These are phyloP conservation scores for Schizothecium vesticola DNA, from an alignment of 495 filamentous ascomycete genomes.

Conservation along the genomic window DNA sequence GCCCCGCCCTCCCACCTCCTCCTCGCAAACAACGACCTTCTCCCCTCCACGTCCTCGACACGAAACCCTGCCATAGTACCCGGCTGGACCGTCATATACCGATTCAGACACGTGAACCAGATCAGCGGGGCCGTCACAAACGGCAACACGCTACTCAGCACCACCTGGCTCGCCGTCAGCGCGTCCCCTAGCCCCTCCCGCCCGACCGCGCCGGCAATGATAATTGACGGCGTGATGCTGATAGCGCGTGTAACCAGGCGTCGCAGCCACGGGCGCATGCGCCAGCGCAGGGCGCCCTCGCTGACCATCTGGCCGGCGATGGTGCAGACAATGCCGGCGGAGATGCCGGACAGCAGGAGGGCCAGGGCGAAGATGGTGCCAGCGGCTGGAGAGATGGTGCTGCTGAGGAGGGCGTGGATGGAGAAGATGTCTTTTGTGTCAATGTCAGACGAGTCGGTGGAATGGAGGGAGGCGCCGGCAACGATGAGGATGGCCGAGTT, in stretches of 20 bases:
- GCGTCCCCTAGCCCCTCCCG: constrained; percentile 59
- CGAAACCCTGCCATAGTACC: constrained; percentile 28
- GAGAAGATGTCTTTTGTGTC: constrained; percentile 68
- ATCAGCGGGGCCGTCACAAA: constrained; percentile 79
- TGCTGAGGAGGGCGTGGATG: constrained; percentile 71
- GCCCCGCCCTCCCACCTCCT: constrained; percentile 5
- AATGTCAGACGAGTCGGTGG: constrained; percentile 46
- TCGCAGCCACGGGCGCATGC: constrained; percentile 49
- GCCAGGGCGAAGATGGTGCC: constrained; percentile 55
- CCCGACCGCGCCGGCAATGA: constrained; percentile 67
- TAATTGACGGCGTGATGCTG: constrained; percentile 69
- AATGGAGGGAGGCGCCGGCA: constrained; percentile 71
- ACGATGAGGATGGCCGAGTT: constrained; percentile 89
- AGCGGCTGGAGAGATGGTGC: constrained; percentile 64
- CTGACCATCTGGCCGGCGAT: constrained; percentile 56
- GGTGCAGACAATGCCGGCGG: constrained; percentile 54
- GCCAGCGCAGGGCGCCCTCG: constrained; percentile 57
- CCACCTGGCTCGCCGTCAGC: constrained; percentile 73
- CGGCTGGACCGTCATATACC: constrained; percentile 69
- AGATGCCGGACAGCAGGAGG: constrained; percentile 48
- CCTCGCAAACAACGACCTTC: constrained; percentile 2
- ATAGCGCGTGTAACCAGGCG: constrained; percentile 53
- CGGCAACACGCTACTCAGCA: constrained; percentile 71
- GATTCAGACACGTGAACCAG: constrained; percentile 76
- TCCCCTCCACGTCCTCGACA: constrained; percentile 16